phyloP scores from a whole-genome alignment of 768 basidiomycete genomes.

The Tubosaeta sp. region DNA sequence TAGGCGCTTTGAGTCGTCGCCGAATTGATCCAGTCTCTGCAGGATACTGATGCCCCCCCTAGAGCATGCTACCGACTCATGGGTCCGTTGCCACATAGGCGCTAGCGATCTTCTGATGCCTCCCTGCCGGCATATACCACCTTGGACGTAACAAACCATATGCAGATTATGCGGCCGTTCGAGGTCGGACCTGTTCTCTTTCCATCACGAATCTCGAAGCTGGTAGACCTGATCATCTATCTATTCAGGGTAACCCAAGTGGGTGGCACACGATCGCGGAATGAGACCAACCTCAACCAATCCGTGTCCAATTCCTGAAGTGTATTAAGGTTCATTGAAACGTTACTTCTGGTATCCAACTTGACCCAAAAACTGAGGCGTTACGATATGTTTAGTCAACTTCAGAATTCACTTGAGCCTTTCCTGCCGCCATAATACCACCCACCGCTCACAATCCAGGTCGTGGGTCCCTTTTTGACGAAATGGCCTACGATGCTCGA shows the following conservation, averaged over 20 bases:
- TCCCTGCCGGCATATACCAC: slow-evolving; percentile 90
- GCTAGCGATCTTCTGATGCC: slow-evolving; percentile 77
- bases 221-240: not conserved
- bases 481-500: not conserved
- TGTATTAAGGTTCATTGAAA: slow-evolving; percentile 37
- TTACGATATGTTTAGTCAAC: not conserved
- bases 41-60: not conserved
- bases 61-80: slow-evolving; percentile 65
- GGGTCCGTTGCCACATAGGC: slow-evolving; percentile 77
- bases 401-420: not conserved
- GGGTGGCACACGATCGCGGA: slow-evolving; percentile 73
- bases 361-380: not conserved
- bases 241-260: slow-evolving; percentile 79
- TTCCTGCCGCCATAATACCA: not conserved
- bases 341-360: not conserved
- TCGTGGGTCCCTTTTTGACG: not conserved
- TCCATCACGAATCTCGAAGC: not conserved
- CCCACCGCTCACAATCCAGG: not conserved
- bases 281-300: slow-evolving; percentile 59
- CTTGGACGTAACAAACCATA: slow-evolving; percentile 67
- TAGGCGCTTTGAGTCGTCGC: slow-evolving; percentile 28
- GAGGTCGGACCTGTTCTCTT: slow-evolving; percentile 44
- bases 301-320: slow-evolving; percentile 57
- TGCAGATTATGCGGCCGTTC: slow-evolving; percentile 79
- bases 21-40: not conserved